Base-by-base conservation (phyloP, 2,329 filamentous ascomycete genomes). In the Exophiala phaeomuriformis region DNA sequence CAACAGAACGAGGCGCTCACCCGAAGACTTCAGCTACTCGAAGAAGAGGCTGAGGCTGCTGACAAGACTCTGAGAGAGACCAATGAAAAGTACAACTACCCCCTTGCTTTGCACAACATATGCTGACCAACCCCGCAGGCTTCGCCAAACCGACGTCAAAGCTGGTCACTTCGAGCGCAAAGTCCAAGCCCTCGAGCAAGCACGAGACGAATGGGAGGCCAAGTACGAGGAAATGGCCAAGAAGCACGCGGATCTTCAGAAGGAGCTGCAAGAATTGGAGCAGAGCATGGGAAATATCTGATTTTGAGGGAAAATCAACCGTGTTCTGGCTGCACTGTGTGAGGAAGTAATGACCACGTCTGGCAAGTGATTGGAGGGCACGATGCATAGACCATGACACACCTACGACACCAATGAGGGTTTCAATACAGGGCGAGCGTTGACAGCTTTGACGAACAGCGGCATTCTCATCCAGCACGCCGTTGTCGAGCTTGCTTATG, bases 121-220 rank as follows among this genome's bases (percentile, higher is more conserved):
- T 44, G 42, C 19, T 51, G 33, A 52, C 31, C 31, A 36, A 44
- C 39, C 28, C 7, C 10, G 36, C 65, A 98, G 93, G 78, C 88
- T 97, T 69, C 90, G 93, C 72, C 90, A 95, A 78, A 96, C 93
- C 76, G 93, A 98, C 72, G 90, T 97, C 77, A 97, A 97, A 81
- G 90, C 91, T 68, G 93, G 91, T 67, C 91, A 98, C 79, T 97
- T 91, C 75, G 93, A 98, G 79, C 93, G 93, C 76, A 97, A 97
- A 81, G 93, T 97, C 65, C 89, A 96, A 75, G 91, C 93, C 67
- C 84, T 96, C 68, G 93, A 98, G 77, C 79, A 82, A 68, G 83
- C 90, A 71, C 86, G 88, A 67, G 90, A 96, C 74, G 83, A 90
- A 74, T 96, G 90, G 90, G 93, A 97, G 79, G 71, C 80, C 74